Evolutionary conservation across 805 yeast species (phyloP).

Genomic region (Kazachstania bromeliacearum): DNA sequence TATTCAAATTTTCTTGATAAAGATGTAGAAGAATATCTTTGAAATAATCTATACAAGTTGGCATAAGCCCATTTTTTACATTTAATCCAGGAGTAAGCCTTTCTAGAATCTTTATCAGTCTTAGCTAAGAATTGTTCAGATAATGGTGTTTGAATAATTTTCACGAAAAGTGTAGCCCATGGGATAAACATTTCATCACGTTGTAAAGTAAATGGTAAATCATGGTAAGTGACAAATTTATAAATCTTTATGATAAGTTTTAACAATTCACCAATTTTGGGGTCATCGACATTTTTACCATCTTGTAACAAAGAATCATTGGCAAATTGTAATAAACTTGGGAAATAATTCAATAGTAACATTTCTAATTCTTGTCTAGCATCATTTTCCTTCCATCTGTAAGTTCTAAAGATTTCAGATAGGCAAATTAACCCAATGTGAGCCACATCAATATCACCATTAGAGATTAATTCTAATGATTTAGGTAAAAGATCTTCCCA

Average conservation of each 20-base stretch:
- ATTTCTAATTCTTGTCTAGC: constrained; percentile 45
- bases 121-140: constrained; percentile 30
- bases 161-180: constrained; percentile 75
- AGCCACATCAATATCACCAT: constrained; percentile 35
- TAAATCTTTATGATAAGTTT: constrained; percentile 64
- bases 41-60: constrained; percentile 61
- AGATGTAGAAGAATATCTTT: constrained; percentile 53
- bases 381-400: constrained; percentile 59
- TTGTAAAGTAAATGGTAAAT: constrained; percentile 61
- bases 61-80: constrained; percentile 86
- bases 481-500: constrained; percentile 49
- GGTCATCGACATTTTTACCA: constrained; percentile 24
- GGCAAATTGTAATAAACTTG: constrained; percentile 58
- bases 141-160: constrained; percentile 50
- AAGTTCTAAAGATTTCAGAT: constrained; percentile 58
- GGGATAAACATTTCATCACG: constrained; percentile 39
- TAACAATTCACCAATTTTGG: constrained; percentile 59
- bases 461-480: constrained; percentile 38
- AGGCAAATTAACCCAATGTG: constrained; percentile 65
- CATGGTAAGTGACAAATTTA: constrained; percentile 66
- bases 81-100: constrained; percentile 59
- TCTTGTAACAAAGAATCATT: constrained; percentile 38
- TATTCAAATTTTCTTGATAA: constrained; percentile 43
- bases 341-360: constrained; percentile 50
- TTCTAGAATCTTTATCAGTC: constrained; percentile 41